These are phyloP conservation scores for Heracleum sosnowskyi DNA, from an alignment of 129 eudicot genomes.

Conservation along the genomic window DNA sequence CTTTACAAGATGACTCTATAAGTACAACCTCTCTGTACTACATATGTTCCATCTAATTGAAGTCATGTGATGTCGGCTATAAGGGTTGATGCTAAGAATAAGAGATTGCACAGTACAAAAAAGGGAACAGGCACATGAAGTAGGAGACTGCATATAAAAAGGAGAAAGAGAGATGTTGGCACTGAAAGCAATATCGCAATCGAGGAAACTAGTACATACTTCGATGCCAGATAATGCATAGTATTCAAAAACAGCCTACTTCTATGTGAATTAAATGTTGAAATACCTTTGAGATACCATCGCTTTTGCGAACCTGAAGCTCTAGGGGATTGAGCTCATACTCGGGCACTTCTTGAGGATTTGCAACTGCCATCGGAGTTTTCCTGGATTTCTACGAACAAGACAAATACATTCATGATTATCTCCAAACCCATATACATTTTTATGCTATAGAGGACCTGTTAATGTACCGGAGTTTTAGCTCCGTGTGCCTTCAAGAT, in stretches of 20 bases:
- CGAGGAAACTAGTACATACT: background rate
- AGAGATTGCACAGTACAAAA: background rate
- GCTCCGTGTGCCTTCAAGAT: slow-evolving; percentile 95
- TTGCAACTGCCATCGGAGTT: slow-evolving; percentile 88
- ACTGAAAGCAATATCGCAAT: background rate
- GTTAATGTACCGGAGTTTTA: slow-evolving; percentile 61
- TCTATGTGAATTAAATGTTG: background rate
- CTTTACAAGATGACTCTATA: background rate
- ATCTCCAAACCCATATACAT: slow-evolving; percentile 1
- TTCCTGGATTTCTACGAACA: slow-evolving; percentile 67
- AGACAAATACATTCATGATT: slow-evolving; percentile 10
- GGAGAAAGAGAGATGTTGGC: background rate
- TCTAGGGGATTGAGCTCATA: slow-evolving; percentile 88
- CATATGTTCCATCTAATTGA: background rate
- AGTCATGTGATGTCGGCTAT: background rate
- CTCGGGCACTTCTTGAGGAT: slow-evolving; percentile 90
- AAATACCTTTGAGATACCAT: slow-evolving; percentile 75
- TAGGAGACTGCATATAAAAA: background rate
- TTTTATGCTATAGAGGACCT: background rate
- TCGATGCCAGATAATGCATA: background rate
- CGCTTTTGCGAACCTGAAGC: slow-evolving; percentile 81
- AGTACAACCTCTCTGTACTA: background rate
- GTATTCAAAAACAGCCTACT: background rate
- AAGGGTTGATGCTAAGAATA: background rate
- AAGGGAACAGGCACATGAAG: background rate